Conservation (phyloP, 1,284 basidiomycete species). For the Pyrrhoderma noxium region DNA sequence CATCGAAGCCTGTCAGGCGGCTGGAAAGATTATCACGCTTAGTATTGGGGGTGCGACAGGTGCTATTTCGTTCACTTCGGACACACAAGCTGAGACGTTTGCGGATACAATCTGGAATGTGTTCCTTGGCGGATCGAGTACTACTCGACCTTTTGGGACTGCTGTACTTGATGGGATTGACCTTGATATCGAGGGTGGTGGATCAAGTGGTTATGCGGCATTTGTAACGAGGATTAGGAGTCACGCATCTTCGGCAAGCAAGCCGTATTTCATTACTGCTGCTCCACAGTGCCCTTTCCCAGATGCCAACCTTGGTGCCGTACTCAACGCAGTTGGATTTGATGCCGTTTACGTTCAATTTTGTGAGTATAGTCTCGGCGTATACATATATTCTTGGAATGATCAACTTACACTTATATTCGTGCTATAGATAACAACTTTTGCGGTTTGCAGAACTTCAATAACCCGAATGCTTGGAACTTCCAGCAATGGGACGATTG, state of each 20-base stretch:
- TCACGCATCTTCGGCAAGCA: constrained; percentile 38
- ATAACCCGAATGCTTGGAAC: constrained; percentile 41
- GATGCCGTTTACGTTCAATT: constrained; percentile 62
- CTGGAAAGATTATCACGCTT: constrained; percentile 59
- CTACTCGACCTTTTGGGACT: constrained; percentile 51
- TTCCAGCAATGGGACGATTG: constrained; percentile 53
- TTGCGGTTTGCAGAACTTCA: constrained; percentile 40
- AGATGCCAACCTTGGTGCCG: constrained; percentile 47
- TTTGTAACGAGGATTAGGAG: constrained; percentile 48
- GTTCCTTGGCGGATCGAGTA: constrained; percentile 53
- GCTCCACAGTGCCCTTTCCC: constrained; percentile 66
- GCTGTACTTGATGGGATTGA: constrained; percentile 64
- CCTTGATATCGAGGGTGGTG: constrained; percentile 60
- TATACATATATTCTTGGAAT: too few relatives aligned
- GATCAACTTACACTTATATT: too few relatives aligned
- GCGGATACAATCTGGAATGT: constrained; percentile 58
- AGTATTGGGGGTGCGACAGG: constrained; percentile 58
- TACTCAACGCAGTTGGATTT: constrained; percentile 47
- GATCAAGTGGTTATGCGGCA: constrained; percentile 40
- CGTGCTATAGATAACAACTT: constrained; percentile 63
- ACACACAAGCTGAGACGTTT: constrained; percentile 43
- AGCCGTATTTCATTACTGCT: constrained; percentile 52
- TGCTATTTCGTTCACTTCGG: constrained; percentile 42
- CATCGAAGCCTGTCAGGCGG: constrained; percentile 53
- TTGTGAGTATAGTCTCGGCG: too few relatives aligned